Evolutionary conservation across 805 yeast species (phyloP), one percentile per base, ranked within the genome.

Genomic region (Wickerhamiella bombiphila): DNA sequence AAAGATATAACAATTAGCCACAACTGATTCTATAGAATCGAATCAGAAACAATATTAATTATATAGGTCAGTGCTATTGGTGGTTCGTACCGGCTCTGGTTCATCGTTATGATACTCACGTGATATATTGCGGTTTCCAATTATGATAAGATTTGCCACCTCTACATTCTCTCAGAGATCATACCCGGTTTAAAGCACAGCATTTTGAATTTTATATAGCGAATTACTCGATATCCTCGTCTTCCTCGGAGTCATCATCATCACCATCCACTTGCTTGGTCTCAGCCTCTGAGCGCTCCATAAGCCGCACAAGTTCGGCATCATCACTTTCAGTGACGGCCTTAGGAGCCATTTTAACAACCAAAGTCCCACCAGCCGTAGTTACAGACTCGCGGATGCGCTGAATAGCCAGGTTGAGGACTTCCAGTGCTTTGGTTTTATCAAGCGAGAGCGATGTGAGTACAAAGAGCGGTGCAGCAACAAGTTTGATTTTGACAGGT

Each of bases 251-350:
- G 31, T 66, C 71, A 39, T 68, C 70, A 42, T 76, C 91, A 49
- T 80, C 93, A 41, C 80, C 86, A 35, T 83, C 78, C 42, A 80
- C 85, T 52, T 77, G 76, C 57, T 76, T 74, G 56, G 80, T 86
- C 59, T 82, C 95, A 56, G 78, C 69, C 66, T 83, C 96, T 58
- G 83, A 81, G 57, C 81, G 73, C 64, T 88, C 96, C 73, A 91
- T 76, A 48, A 91, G 72, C 43, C 94, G 94, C 63, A 85, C 94
- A 56, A 91, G 73, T 64, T 86, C 96, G 43, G 95, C 97, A 60
- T 91, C 98, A 60, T 91, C 98, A 43, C 91, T 81, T 43, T 94
- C 97, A 40, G 96, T 85, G 49, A 91, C 97, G 31, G 97, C 96
- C 74, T 86, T 88, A 56, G 98, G 97, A 52, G 93, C 88, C 96